Conservation (phyloP, 192 early-diverging fungal genomes). For the Coemansia sp. region DNA sequence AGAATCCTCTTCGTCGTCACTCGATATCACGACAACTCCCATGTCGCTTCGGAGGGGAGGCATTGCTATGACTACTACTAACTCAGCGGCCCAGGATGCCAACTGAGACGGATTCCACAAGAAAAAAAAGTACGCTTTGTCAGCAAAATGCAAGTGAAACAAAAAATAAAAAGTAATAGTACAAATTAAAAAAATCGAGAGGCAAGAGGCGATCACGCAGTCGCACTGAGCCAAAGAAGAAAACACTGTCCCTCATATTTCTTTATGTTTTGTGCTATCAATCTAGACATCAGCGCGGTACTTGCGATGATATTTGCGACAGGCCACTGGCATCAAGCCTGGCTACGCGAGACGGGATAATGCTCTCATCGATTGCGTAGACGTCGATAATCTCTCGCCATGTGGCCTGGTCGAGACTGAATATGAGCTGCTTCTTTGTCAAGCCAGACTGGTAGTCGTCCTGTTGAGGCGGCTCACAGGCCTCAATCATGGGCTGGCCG, state of each 20-base stretch:
- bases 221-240: background rate
- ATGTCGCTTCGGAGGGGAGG: background rate
- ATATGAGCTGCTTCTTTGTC: conserved; percentile 77
- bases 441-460: conserved; percentile 69
- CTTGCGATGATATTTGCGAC: conserved; percentile 42
- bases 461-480: conserved; percentile 68
- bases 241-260: too few species aligned
- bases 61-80: background rate
- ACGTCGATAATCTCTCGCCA: conserved; percentile 74
- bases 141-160: too few species aligned
- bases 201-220: too few species aligned
- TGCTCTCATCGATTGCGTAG: conserved; percentile 62
- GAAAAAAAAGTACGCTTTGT: too few species aligned
- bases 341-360: conserved; percentile 60
- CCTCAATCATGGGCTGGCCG: conserved; percentile 68
- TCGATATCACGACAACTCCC: conserved; percentile 26
- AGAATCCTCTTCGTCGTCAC: conserved; percentile 20
- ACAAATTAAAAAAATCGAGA: too few species aligned
- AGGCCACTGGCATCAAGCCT: conserved; percentile 18
- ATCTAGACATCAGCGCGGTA: conserved; percentile 6
- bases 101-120: too few species aligned
- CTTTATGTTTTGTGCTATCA: too few species aligned
- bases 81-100: background rate
- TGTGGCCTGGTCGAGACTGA: conserved; percentile 66
- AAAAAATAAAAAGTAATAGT: too few species aligned